Base-by-base conservation (phyloP, 495 filamentous ascomycete species). In the Diplogelasinospora grovesii region DNA sequence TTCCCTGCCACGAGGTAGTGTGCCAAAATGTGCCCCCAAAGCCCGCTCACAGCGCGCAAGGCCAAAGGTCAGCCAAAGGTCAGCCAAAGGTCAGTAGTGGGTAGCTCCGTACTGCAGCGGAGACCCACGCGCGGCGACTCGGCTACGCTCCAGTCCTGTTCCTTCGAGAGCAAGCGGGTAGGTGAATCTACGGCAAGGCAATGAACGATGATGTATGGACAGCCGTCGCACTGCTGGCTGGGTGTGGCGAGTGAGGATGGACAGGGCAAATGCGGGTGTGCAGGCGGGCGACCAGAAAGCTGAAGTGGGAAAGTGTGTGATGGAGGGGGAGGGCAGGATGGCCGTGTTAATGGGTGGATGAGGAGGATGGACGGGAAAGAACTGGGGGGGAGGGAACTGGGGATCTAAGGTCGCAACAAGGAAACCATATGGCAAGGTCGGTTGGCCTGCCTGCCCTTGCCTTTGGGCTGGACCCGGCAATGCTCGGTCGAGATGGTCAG, bases 401-500 rank as follows among this genome's bases (percentile, higher is more conserved):
- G 38, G 25, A 41, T 29, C 32, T 35, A 15, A 35, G 32, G 32
- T 35, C 19, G 32, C 16, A 11, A 21, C 27, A 29, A 33, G 14
- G 30, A 8, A 14, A 18, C 9, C 1, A 14, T 14, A 8, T 18
- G 5, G 5, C 8, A 27, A 8, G 26, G 37, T 25, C 2, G 37
- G 24, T 40, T 25, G 24, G 37, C 37, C 15, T 5, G 11, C 16
- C 8, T 22, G 38, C 8, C 28, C 8, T 21, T 41, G 38, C 38
- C 32, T 30, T 15, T 32, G 5, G 19, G 28, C 25, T 23, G 6
- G 38, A 31, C 38, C 38, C 27, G 26, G 38, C 38, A 31, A 41
- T 41, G 38, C n/a, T 41, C 8, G 25, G 38, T 19, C 8, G 27
- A 15, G 15, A 23, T 4, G 38, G 26, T 30, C 38, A 28, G 38